Conservation (phyloP, 306 rosid species). For the Sicyos edulis region DNA sequence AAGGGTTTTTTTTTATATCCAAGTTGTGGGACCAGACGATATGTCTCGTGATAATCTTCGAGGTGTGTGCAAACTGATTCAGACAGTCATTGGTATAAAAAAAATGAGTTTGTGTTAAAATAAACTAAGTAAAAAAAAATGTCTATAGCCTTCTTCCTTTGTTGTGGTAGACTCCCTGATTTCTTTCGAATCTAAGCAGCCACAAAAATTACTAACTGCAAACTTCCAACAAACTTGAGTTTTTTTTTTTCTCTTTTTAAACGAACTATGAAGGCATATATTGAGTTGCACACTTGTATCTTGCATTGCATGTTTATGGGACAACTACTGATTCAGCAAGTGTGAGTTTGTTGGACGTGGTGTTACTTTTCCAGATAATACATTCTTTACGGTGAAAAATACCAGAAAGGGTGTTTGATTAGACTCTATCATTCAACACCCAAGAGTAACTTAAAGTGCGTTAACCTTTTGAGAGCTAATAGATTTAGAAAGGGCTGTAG, state of each 20-base stretch:
- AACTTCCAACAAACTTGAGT: background rate
- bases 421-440: background rate
- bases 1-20: too few species aligned
- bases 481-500: background rate
- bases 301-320: background rate
- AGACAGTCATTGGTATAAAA: too few species aligned
- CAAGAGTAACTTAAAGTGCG: background rate
- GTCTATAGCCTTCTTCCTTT: background rate
- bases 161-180: background rate
- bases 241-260: background rate
- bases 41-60: too few species aligned
- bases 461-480: background rate
- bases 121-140: background rate
- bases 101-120: too few species aligned
- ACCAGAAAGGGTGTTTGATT: background rate
- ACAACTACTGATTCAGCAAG: too few species aligned
- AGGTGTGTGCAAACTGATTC: too few species aligned
- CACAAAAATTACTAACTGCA: background rate
- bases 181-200: background rate
- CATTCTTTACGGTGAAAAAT: too few species aligned
- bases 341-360: background rate
- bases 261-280: background rate
- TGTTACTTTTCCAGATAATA: too few species aligned
- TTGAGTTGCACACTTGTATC: background rate
- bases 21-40: too few species aligned